Evolutionary conservation across 2,329 filamentous ascomycete species (phyloP).

Genomic region (Nothopassalora personata): DNA sequence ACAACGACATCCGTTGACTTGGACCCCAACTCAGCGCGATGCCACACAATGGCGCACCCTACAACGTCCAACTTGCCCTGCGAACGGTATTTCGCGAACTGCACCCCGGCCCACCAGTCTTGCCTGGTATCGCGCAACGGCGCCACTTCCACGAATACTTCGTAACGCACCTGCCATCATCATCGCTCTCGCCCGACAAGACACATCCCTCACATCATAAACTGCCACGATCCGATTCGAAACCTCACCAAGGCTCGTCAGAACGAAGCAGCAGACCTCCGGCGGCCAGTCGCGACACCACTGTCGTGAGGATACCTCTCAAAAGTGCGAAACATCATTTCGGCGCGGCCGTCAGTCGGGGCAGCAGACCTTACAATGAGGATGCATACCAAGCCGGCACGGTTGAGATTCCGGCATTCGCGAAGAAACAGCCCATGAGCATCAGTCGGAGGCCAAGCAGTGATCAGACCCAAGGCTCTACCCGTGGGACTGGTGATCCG

Average conservation of each 20-base stretch:
- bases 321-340: slow-evolving; percentile 95
- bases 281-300: slow-evolving; percentile 63
- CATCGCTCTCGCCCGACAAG: slow-evolving; percentile 78
- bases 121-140: slow-evolving; percentile 14
- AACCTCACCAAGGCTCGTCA: slow-evolving; percentile 57
- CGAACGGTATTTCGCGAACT: slow-evolving; percentile 23
- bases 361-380: slow-evolving; percentile 84
- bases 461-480: slow-evolving; percentile 48
- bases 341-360: slow-evolving; percentile 71
- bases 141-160: slow-evolving; percentile 87
- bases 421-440: slow-evolving; percentile 69
- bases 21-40: slow-evolving; percentile 11
- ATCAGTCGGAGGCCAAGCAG: slow-evolving; percentile 40
- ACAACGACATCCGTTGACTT: not conserved
- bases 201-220: slow-evolving; percentile 63
- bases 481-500: slow-evolving; percentile 77
- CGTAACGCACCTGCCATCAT: slow-evolving; percentile 89
- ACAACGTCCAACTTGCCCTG: slow-evolving; percentile 27
- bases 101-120: slow-evolving; percentile 1
- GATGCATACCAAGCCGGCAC: slow-evolving; percentile 92
- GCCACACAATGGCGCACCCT: slow-evolving; percentile 27
- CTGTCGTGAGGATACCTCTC: slow-evolving; percentile 89
- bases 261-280: slow-evolving; percentile 14
- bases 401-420: slow-evolving; percentile 88
- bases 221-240: slow-evolving; percentile 77